Conservation (phyloP, 208 protist species). For the Acanthamoeba royreba region DNA sequence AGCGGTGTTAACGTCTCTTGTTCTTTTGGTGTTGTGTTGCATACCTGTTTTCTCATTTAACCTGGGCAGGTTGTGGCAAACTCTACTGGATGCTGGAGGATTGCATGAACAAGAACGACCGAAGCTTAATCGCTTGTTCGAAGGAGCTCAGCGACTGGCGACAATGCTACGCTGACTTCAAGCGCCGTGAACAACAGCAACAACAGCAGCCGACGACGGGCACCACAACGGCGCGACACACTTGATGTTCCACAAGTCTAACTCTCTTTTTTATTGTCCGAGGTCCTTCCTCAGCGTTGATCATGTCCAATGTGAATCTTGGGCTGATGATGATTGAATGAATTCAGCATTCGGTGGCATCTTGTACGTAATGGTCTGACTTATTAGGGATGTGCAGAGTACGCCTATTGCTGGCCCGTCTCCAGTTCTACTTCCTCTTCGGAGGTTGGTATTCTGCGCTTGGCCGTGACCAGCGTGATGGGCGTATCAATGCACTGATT, state of each 20-base stretch:
- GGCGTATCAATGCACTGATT: background rate
- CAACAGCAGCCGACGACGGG: background rate
- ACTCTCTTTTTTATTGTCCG: background rate
- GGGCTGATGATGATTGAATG: too few species aligned
- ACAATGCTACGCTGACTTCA: background rate
- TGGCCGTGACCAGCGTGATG: background rate
- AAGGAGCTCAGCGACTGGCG: background rate
- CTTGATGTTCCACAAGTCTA: background rate
- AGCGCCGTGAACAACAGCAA: background rate
- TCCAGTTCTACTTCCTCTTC: background rate
- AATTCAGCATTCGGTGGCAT: too few species aligned
- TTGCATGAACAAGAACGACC: background rate
- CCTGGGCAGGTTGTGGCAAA: background rate
- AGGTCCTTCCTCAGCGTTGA: too few species aligned
- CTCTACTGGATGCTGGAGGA: constrained; percentile 1
- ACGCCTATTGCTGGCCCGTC: too few species aligned
- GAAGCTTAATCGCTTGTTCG: background rate
- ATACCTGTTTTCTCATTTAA: too few species aligned
- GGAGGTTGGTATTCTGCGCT: background rate
- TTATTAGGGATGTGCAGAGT: too few species aligned
- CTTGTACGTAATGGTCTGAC: too few species aligned
- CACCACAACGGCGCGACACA: background rate
- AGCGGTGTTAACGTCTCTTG: too few species aligned
- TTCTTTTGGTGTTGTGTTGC: background rate
- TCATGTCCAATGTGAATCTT: too few species aligned